Conservation (phyloP, 768 basidiomycete genomes). For the Naganishia antarctica region DNA sequence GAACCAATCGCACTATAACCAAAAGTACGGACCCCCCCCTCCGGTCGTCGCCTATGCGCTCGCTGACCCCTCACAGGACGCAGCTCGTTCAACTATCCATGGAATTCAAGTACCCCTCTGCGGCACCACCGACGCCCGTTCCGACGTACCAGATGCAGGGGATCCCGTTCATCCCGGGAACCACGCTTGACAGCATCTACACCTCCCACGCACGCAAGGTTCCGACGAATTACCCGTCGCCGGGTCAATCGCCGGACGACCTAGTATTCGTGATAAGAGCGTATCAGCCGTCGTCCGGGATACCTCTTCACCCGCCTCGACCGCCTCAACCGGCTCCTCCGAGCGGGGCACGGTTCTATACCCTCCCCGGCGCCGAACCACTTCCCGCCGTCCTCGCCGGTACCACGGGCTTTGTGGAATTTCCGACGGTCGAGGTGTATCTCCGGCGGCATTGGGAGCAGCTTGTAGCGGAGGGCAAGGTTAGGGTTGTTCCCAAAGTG, state of each 20-base stretch:
- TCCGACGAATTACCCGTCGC: slow-evolving; percentile 5
- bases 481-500: background rate
- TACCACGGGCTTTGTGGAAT: slow-evolving; percentile 73
- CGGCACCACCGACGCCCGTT: slow-evolving; percentile 44
- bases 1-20: slow-evolving; percentile 80
- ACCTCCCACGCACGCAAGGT: background rate
- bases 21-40: slow-evolving; percentile 58
- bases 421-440: slow-evolving; percentile 74
- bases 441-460: slow-evolving; percentile 58
- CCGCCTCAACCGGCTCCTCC: slow-evolving; percentile 51
- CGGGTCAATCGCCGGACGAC: background rate
- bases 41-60: too few relatives aligned
- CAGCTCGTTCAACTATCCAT: slow-evolving; percentile 65
- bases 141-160: slow-evolving; percentile 24
- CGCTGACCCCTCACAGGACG: slow-evolving; percentile 53
- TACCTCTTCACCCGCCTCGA: slow-evolving; percentile 1
- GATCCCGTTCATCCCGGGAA: slow-evolving; percentile 38
- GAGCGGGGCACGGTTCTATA: slow-evolving; percentile 46
- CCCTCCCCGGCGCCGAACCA: background rate
- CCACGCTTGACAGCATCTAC: slow-evolving; percentile 13
- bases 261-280: slow-evolving; percentile 35
- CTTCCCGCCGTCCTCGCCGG: background rate
- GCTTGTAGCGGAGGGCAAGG: background rate
- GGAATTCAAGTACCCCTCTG: slow-evolving; percentile 63
- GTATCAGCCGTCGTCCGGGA: slow-evolving; percentile 34